Conservation (phyloP, 805 yeast species). For the Pichia scutulata region DNA sequence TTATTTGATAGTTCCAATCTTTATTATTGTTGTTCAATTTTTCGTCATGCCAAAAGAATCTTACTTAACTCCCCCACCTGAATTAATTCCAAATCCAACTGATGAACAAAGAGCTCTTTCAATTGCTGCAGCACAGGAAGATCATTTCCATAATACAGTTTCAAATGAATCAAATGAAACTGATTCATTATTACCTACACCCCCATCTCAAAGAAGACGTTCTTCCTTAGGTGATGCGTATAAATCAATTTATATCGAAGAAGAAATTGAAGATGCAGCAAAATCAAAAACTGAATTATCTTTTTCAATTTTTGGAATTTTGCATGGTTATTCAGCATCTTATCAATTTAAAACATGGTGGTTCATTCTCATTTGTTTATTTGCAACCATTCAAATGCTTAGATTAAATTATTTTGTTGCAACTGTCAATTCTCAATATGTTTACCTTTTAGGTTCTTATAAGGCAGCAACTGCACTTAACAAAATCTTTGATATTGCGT, state of each 20-base stretch:
- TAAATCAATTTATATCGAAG: slow-evolving; percentile 45
- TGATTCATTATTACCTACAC: slow-evolving; percentile 11
- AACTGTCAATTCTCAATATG: slow-evolving; percentile 48
- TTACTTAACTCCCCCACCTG: slow-evolving; percentile 35
- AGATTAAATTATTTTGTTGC: slow-evolving; percentile 53
- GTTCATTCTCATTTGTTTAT: slow-evolving; percentile 42
- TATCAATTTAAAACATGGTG: slow-evolving; percentile 45
- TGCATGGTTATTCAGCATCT: slow-evolving; percentile 44
- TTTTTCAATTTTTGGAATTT: slow-evolving; percentile 44
- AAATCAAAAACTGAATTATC: slow-evolving; percentile 21
- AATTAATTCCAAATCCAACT: slow-evolving; percentile 27
- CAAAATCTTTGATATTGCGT: slow-evolving; percentile 42
- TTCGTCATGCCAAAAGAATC: slow-evolving; percentile 44
- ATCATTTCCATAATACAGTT: slow-evolving; percentile 11
- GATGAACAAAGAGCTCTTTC: slow-evolving; percentile 22
- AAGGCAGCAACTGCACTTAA: slow-evolving; percentile 34
- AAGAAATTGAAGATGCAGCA: slow-evolving; percentile 34
- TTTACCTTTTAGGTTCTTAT: slow-evolving; percentile 36
- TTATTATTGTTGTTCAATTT: slow-evolving; percentile 40
- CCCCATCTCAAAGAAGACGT: slow-evolving; percentile 29
- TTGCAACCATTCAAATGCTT: slow-evolving; percentile 50
- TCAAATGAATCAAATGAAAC: slow-evolving; percentile 11
- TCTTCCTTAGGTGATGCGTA: slow-evolving; percentile 52
- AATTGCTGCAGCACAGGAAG: slow-evolving; percentile 23
- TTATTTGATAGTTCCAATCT: slow-evolving; percentile 41